phyloP scores from a whole-genome alignment of 768 basidiomycete species.

The Pisolithus albus region DNA sequence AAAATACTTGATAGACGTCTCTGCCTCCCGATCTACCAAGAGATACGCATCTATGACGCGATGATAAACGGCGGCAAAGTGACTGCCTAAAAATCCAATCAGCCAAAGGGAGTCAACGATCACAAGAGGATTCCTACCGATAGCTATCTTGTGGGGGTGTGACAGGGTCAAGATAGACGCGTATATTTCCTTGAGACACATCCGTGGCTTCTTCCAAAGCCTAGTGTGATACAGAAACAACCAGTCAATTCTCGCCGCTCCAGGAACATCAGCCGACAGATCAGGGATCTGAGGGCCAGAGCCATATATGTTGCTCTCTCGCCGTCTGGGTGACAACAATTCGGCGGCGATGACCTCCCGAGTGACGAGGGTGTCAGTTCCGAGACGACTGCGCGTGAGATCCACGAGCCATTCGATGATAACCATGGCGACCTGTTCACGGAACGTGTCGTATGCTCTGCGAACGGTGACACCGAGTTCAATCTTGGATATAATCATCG shows the following conservation, averaged over 20 bases:
- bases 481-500: constrained; percentile 74
- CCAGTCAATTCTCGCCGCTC: constrained; percentile 63
- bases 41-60: constrained; percentile 87
- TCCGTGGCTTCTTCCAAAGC: constrained; percentile 78
- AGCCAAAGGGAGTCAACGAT: neutral
- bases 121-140: constrained; percentile 48
- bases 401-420: constrained; percentile 85
- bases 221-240: constrained; percentile 76
- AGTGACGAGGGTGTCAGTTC: constrained; percentile 57
- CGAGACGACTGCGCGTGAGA: constrained; percentile 65
- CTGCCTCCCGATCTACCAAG: constrained; percentile 87
- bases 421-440: constrained; percentile 77
- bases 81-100: constrained; percentile 50
- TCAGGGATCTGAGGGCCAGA: constrained; percentile 32
- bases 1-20: constrained; percentile 92
- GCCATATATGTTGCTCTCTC: constrained; percentile 42
- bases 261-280: constrained; percentile 34
- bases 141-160: constrained; percentile 63
- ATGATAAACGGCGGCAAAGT: constrained; percentile 81
- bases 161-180: constrained; percentile 67
- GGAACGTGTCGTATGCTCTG: constrained; percentile 79
- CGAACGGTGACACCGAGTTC: constrained; percentile 90
- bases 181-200: constrained; percentile 79
- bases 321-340: constrained; percentile 53
- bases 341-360: constrained; percentile 69